These are phyloP conservation scores for Schizopora paradoxa DNA, from an alignment of 1,284 basidiomycete species.

Conservation along the genomic window DNA sequence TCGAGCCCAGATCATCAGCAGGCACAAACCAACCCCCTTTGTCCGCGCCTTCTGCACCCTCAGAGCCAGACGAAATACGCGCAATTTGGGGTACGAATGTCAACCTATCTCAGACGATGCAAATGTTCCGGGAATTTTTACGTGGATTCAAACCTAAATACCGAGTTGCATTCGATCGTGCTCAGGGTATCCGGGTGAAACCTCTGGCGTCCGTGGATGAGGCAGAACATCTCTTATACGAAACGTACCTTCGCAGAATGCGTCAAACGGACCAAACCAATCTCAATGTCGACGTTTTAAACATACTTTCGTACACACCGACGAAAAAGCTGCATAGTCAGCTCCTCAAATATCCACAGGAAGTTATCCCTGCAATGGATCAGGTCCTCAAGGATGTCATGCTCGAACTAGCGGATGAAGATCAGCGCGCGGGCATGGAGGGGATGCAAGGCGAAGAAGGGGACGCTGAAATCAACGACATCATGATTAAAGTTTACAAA, in stretches of 20 bases:
- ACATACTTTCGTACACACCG: slow-evolving; percentile 86
- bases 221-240: slow-evolving; percentile 71
- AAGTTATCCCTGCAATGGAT: slow-evolving; percentile 96
- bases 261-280: slow-evolving; percentile 87
- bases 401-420: slow-evolving; percentile 75
- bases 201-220: slow-evolving; percentile 58
- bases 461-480: slow-evolving; percentile 75
- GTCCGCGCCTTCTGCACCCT: slow-evolving; percentile 44
- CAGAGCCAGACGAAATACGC: slow-evolving; percentile 76
- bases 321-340: slow-evolving; percentile 78
- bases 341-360: slow-evolving; percentile 90
- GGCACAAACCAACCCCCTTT: too few species aligned
- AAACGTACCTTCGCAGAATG: slow-evolving; percentile 82
- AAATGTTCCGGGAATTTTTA: slow-evolving; percentile 84
- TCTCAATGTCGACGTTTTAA: slow-evolving; percentile 86
- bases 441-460: slow-evolving; percentile 69
- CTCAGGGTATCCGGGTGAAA: slow-evolving; percentile 51
- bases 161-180: slow-evolving; percentile 70
- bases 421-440: slow-evolving; percentile 60
- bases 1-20: slow-evolving; percentile 47
- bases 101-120: slow-evolving; percentile 87
- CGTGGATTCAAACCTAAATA: slow-evolving; percentile 94
- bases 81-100: slow-evolving; percentile 98
- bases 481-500: slow-evolving; percentile 82
- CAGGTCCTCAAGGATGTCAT: slow-evolving; percentile 90